Conservation (phyloP, 306 rosid genomes). For the Vigna trinervia region DNA sequence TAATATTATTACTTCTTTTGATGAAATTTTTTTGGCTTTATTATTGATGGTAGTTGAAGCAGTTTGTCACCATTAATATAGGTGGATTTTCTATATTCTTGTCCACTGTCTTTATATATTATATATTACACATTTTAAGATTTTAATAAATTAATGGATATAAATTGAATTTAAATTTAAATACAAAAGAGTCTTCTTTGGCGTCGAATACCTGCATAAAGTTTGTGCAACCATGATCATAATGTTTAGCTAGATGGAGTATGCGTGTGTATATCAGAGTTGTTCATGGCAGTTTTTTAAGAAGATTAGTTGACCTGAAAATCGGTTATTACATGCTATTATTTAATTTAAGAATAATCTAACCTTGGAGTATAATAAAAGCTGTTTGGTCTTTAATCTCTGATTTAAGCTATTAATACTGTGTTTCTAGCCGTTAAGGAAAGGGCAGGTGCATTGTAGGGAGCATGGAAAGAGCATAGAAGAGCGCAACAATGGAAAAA, state of each 20-base stretch:
- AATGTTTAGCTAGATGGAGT: neutral
- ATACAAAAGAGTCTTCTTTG: too few species aligned
- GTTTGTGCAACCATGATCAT: neutral
- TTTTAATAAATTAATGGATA: neutral
- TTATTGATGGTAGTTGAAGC: too few species aligned
- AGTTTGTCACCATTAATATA: too few species aligned
- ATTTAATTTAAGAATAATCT: neutral
- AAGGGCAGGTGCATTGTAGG: slow-evolving; percentile 28
- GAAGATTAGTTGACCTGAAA: neutral
- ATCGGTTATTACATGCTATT: neutral
- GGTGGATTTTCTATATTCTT: too few species aligned
- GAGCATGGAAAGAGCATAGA: slow-evolving; percentile 13
- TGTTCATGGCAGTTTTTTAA: neutral
- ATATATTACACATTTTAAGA: too few species aligned
- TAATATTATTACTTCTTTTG: too few species aligned
- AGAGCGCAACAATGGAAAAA: slow-evolving; percentile 48
- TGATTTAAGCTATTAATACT: neutral
- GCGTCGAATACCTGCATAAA: neutral
- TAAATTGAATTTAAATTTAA: neutral
- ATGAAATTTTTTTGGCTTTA: too few species aligned
- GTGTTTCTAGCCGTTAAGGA: slow-evolving; percentile 42
- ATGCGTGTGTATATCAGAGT: neutral
- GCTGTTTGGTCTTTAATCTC: neutral
- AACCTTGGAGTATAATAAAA: neutral
- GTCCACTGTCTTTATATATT: too few species aligned